Percentiles rank a stretch among this genome's conserved stretches.
phyloP scores from a whole-genome alignment of 768 basidiomycete genomes.

The Macrolepiota albuminosa region DNA sequence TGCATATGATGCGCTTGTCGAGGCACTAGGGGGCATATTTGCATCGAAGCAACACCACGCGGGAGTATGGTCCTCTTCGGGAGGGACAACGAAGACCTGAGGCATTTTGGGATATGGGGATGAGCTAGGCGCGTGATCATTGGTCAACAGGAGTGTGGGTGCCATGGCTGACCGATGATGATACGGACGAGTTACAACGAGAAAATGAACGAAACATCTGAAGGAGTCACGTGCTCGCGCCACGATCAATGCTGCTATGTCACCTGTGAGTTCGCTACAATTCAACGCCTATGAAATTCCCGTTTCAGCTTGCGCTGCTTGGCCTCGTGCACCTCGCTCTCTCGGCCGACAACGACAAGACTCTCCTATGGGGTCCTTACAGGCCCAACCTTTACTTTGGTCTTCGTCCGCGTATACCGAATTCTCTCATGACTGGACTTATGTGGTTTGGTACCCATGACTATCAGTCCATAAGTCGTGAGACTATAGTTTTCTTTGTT shows the following conservation, averaged over 20 bases:
- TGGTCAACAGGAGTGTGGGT: slow-evolving; percentile 10
- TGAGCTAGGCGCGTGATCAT: slow-evolving; percentile 3
- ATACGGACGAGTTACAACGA: not conserved
- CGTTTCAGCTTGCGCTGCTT: slow-evolving; percentile 40
- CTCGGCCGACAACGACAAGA: slow-evolving; percentile 39
- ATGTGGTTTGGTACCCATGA: slow-evolving; percentile 93
- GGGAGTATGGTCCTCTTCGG: slow-evolving; percentile 51
- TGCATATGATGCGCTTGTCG: not conserved
- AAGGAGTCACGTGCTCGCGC: slow-evolving; percentile 16
- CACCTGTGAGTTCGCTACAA: not conserved
- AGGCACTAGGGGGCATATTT: slow-evolving; percentile 21
- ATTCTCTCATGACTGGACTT: slow-evolving; percentile 89
- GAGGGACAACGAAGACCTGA: slow-evolving; percentile 52
- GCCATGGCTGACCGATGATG: slow-evolving; percentile 10
- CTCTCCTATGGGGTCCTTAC: slow-evolving; percentile 81
- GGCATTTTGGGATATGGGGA: slow-evolving; percentile 29
- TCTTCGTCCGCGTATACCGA: slow-evolving; percentile 75
- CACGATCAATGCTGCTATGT: not conserved
- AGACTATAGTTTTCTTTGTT: slow-evolving; percentile 22
- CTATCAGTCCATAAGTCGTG: slow-evolving; percentile 65
- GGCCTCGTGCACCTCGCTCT: slow-evolving; percentile 35
- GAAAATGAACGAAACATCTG: slow-evolving; percentile 2
- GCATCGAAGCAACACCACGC: slow-evolving; percentile 59
- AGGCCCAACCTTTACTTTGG: slow-evolving; percentile 96
- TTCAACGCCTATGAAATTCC: slow-evolving; percentile 32